Evolutionary conservation across 2,329 filamentous ascomycete genomes (phyloP), one percentile per base, ranked within the genome.

Genomic region (Ceratocystiopsis brevicomis): DNA sequence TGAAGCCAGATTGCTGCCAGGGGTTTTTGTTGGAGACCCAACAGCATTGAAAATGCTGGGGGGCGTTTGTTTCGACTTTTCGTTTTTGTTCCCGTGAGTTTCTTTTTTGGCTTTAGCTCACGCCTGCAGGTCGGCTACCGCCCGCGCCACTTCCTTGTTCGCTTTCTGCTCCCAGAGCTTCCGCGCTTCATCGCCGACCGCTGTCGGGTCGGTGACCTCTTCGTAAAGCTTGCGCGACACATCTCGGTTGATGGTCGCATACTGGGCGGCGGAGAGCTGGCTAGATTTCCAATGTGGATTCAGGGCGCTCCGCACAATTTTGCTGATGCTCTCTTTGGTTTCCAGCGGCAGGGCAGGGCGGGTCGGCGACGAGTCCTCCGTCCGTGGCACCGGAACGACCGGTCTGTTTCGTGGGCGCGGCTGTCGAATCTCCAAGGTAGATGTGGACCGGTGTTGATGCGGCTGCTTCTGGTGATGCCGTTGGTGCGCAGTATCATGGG

Each of bases 211-310:
- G 40, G 65, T 64, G 39, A 73, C 66, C 48, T 76, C 71, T 50
- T 76, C 85, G 60, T 98, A 98, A 46, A 98, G 66, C 62, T 80
- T 82, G 45, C 85, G 79, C 37, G 85, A 95, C 33, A 96, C 78
- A 47, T 81, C 79, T 48, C 86, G 78, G 57, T 96, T 96, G 61
- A 96, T 94, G 45, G 76, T 76, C 3, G 84, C 88, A 58, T 93
- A 98, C 59, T 95, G 81, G 47, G 94, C 83, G 51, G 86, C 83
- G 16, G 78, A 85, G 48, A 96, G 71, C 49, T 79, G 73, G 52
- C 81, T 78, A 37, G 79, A 79, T 48, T 78, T 73, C 67, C 88
- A 96, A 50, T 85, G 73, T 32, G 87, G 85, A 52, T 83, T 82
- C 38, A 98, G 66, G 6, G 82, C 84, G 37, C 71, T 67, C 50